Base-by-base conservation (phyloP, 2,329 filamentous ascomycete species). In the Stachybotrys chlorohalonatus region DNA sequence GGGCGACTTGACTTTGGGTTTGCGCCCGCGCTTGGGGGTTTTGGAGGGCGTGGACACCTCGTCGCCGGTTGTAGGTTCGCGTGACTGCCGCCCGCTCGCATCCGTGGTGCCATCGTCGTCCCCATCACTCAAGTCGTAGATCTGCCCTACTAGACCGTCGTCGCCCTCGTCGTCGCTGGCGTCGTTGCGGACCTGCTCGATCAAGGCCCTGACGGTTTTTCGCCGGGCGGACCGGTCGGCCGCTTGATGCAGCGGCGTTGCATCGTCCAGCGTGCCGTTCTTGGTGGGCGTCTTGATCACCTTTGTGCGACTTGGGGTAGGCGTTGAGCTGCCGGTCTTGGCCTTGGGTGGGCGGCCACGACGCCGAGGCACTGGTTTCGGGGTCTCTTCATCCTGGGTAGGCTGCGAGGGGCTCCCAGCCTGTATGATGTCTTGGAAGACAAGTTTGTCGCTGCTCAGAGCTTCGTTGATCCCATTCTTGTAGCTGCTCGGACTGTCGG, bases 171-270 rank as follows among this genome's bases (percentile, higher is more conserved):
- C 87, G 50, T 91, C 86, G 63, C 83, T 86, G 31, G 79, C 80
- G 16, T 81, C 84, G 17, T 80, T 78, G 11, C 87, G 76, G 7
- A 85, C 84, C 48, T 85, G 84, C 64, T 92, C 84, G 45, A 95
- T 85, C 52, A 96, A 73, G 4, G 84, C 82, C 52, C 85, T 80
- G 24, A 87, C 88, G 67, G 89, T 95, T 76, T 96, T 96, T 64
- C 85, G 85, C 63, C 88, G 84, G 2, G 92, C 93, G 6, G 92
- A 96, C 51, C 88, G 84, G 70, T 96, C 90, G 17, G 87, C 87
- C 59, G 89, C 87, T 47, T 80, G 77, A 60, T 84, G 80, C 45
- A 82, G 81, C 0, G 89, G 86, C 1, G 86, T 90, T 39, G 73
- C 64, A 7, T 69, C 72, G 42, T 65, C 73, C 24, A 63, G 52